A percentile compares a stretch with the other conserved stretches of the same genome.
phyloP scores from a whole-genome alignment of 176 grass and related monocot genomes.

The Guadua angustifolia region DNA sequence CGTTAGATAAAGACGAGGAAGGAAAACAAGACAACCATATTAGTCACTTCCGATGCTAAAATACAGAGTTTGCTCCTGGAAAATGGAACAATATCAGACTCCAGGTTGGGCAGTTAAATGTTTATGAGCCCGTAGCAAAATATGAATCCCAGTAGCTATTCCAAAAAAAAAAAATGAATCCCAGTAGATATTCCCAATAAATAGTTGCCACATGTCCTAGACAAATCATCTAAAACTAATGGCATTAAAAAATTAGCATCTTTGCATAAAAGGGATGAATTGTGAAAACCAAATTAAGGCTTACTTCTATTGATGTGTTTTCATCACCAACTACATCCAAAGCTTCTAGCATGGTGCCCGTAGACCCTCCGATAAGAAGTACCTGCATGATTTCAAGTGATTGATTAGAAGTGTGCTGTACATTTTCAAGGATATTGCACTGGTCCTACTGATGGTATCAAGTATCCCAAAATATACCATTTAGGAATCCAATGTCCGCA shows the following conservation, averaged over 20 bases:
- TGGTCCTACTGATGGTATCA: background rate
- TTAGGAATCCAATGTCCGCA: background rate
- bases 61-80: background rate
- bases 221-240: background rate
- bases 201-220: background rate
- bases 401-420: conserved; percentile 11
- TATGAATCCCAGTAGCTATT: background rate
- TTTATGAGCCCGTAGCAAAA: background rate
- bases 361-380: conserved; percentile 95
- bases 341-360: conserved; percentile 91
- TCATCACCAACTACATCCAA: conserved; percentile 91
- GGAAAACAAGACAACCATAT: background rate
- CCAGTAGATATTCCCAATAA: background rate
- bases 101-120: background rate
- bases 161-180: background rate
- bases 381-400: conserved; percentile 56
- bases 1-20: too few species aligned
- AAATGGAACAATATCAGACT: background rate
- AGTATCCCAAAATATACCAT: background rate
- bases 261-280: conserved; percentile 2
- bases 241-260: background rate
- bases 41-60: background rate
- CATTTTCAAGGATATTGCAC: conserved; percentile 2
- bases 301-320: conserved; percentile 66
- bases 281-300: conserved; percentile 20